Evolutionary conservation across 345 rosid species (phyloP).

Genomic region (Euphorbia peplus): DNA sequence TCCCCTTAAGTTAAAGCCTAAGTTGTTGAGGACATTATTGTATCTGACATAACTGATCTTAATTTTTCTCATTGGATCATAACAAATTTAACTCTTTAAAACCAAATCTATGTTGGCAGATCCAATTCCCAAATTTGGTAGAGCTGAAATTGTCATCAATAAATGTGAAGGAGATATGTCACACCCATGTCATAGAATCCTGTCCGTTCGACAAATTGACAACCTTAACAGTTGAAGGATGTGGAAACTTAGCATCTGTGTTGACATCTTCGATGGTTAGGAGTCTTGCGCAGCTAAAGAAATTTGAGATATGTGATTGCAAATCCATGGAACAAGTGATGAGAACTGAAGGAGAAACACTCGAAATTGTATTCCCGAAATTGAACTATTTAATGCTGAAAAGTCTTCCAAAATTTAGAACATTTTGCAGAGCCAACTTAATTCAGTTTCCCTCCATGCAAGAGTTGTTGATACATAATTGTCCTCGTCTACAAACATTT

Average conservation of each 20-base stretch:
- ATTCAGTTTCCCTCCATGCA: slow-evolving; percentile 7
- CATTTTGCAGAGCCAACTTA: neutral
- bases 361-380: neutral
- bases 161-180: slow-evolving; percentile 8
- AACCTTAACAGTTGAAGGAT: neutral
- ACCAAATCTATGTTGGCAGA: neutral
- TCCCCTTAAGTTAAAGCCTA: no score
- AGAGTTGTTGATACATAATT: neutral
- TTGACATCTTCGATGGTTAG: neutral
- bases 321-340: neutral
- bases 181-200: neutral
- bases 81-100: neutral
- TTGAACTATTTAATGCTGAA: neutral
- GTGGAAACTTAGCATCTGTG: slow-evolving; percentile 6
- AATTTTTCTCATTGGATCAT: neutral
- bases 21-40: no score
- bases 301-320: slow-evolving; percentile 3
- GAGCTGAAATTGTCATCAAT: neutral
- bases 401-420: slow-evolving; percentile 7
- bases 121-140: slow-evolving; percentile 5
- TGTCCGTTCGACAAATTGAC: neutral
- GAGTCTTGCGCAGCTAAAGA: slow-evolving; percentile 4
- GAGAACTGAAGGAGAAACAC: neutral
- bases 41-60: no score
- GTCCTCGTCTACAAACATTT: slow-evolving; percentile 3